Base-by-base conservation (phyloP, 2,329 filamentous ascomycete genomes). In the Talaromyces sp. region DNA sequence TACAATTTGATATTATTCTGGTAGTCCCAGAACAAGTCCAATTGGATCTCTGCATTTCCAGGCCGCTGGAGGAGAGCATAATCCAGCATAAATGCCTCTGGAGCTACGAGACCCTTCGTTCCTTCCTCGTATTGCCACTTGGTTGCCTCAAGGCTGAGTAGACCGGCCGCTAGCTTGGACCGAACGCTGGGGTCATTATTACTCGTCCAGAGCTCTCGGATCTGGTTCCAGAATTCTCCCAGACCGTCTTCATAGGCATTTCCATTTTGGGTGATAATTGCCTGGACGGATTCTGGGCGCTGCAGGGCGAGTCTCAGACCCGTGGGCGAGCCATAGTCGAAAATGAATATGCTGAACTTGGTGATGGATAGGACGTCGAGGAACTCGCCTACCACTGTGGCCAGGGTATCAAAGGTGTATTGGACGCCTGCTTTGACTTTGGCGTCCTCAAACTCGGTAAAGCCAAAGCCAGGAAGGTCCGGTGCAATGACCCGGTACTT, bases 241-340 rank as follows among this genome's bases (percentile, higher is more conserved):
- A 86, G 71, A 4, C 83, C 84, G 62, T 83, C 81, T 3, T 64
- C 70, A 63, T 85, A 86, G 13, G 83, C 82, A 62, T 86, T 87
- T 41, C 82, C 84, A 64, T 85, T 85, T 63, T 86, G 83, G 2
- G 76, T 73, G 56, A 86, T 74, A 62, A 86, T 81, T 13, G 80
- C 80, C 37, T 73, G 71, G 55, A 85, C 70, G 7, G n/a, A n/a
- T 73, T 70, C 0, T 77, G 67, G 0, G 80, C 78, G 71, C 41
- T 76, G 61, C 1, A 84, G 73, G 0, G 82, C 82, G 1, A 85
- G 71, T 2, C 81, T 77, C 21, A 84, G 70, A 0, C 77, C 83
- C 0, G 76, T 74, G 0, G 84, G 83, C 0, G 82, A 81, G 54
- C 84, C 84, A 65, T 86, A 86, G 73, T 86, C 83, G 66, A 86